phyloP scores from a whole-genome alignment of 1,139 yeast genomes.

The Yamadazyma sp. region DNA sequence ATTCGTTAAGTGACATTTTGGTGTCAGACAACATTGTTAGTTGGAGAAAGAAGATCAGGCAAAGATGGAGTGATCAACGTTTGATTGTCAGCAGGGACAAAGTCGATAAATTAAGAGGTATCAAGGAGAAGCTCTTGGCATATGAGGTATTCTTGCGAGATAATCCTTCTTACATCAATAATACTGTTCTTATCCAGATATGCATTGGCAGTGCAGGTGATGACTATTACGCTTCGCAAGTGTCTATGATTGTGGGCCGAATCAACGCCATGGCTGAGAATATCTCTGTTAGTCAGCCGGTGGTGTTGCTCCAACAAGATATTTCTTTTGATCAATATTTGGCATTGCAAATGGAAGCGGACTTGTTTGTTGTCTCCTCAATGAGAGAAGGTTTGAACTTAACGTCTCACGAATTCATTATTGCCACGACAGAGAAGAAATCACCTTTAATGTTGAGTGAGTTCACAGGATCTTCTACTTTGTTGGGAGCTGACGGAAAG shows the following conservation, averaged over 20 bases:
- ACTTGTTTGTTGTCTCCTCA: conserved; percentile 81
- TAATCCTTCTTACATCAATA: conserved; percentile 70
- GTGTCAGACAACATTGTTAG: conserved; percentile 53
- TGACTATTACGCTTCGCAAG: conserved; percentile 67
- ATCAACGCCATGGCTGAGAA: conserved; percentile 76
- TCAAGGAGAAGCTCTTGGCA: conserved; percentile 82
- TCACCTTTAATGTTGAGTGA: conserved; percentile 88
- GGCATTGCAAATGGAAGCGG: conserved; percentile 85
- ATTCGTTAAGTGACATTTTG: conserved; percentile 49
- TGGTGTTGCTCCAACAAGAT: conserved; percentile 83
- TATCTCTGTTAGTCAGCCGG: conserved; percentile 79
- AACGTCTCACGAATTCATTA: conserved; percentile 91
- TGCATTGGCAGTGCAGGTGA: conserved; percentile 52
- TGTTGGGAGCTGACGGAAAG: conserved; percentile 49
- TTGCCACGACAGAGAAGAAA: conserved; percentile 67
- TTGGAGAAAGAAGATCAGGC: conserved; percentile 73
- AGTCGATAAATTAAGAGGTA: conserved; percentile 82
- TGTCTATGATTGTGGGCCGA: conserved; percentile 76
- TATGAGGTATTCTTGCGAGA: conserved; percentile 73
- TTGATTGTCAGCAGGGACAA: conserved; percentile 88
- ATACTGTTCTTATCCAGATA: conserved; percentile 78
- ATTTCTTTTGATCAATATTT: conserved; percentile 86
- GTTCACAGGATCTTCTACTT: conserved; percentile 89
- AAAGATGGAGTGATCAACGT: conserved; percentile 71
- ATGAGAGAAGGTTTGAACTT: conserved; percentile 96